Evolutionary conservation across 192 early-diverging fungal genomes (phyloP), one percentile per base, ranked within the genome.

Genomic region (Funneliformis mosseae): DNA sequence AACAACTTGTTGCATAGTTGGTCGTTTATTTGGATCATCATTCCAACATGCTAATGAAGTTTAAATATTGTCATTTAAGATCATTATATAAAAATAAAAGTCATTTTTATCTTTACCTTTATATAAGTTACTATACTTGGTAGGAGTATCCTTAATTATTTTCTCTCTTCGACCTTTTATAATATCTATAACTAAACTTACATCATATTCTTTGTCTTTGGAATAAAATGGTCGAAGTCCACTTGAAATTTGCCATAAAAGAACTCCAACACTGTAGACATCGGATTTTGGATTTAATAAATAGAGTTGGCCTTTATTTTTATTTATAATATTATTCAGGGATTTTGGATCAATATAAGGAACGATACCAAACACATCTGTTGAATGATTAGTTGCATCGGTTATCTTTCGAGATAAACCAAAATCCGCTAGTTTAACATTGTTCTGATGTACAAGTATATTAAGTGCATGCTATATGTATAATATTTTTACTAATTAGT

Each of bases 321-420:
- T 50, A 50, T 50, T 41, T 0, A 41, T 33, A 18, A n/a, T 7
- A n/a, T 41, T 38, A 21, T 70, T 9, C 16, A 70, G 23, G 42
- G 7, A 41, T 70, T 70, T 14, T 41, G 68, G 68, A 70, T 70
- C 68, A 8, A 70, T 21, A 39, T 70, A 70, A 8, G 33, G 68
- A 33, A 70, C 60, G 33, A n/a, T 33, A 12, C 9, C 10, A n/a
- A n/a, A n/a, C n/a, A n/a, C n/a, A n/a, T n/a, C n/a, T 8, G 16
- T 1, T 25, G 33, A n/a, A 38, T 33, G 6, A 33, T 66, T 9
- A 14, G 23, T 14, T 33, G 25, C n/a, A 9, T 64, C 27, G 3
- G 27, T 27, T 28, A 64, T 28, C n/a, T 28, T 27, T 64, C 27
- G 23, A 28, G 62, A 23, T 64, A 64, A 27, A 64, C 18, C 1